These are phyloP conservation scores for Sicyos baderoa DNA, from an alignment of 306 rosid genomes.

Conservation along the genomic window DNA sequence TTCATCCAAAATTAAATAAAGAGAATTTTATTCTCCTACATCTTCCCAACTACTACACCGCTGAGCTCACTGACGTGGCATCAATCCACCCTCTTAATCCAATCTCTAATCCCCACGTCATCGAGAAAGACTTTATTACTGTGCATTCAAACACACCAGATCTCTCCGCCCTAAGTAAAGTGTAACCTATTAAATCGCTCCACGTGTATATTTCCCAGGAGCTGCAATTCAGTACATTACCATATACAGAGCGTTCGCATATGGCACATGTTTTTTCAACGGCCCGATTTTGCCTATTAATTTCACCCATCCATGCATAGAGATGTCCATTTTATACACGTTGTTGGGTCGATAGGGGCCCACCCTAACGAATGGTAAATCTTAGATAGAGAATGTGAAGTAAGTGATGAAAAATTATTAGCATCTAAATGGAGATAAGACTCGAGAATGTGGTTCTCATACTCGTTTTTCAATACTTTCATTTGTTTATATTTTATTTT, in stretches of 20 bases:
- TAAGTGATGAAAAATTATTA: too few species aligned
- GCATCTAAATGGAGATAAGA: too few species aligned
- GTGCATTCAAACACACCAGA: not conserved
- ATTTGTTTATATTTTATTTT: too few species aligned
- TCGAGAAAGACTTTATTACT: not conserved
- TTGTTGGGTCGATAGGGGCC: too few species aligned
- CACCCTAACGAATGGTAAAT: too few species aligned
- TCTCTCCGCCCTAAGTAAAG: not conserved
- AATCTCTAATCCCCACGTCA: not conserved
- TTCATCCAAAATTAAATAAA: not conserved
- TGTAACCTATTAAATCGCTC: not conserved
- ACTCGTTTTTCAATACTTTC: too few species aligned
- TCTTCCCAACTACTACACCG: too few species aligned
- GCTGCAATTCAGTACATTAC: slow-evolving; percentile 8
- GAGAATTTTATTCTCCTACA: not conserved
- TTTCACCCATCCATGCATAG: not conserved
- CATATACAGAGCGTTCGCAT: not conserved
- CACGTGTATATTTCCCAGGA: slow-evolving; percentile 12
- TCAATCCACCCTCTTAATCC: not conserved
- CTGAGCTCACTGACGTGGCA: not conserved
- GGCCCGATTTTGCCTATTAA: slow-evolving; percentile 8
- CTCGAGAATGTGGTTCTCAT: too few species aligned
- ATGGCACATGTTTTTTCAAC: slow-evolving; percentile 14
- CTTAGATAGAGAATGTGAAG: too few species aligned
- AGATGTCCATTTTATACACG: too few species aligned